phyloP scores from a whole-genome alignment of 1,139 yeast genomes.

The Barnettozyma hawaiiensis region DNA sequence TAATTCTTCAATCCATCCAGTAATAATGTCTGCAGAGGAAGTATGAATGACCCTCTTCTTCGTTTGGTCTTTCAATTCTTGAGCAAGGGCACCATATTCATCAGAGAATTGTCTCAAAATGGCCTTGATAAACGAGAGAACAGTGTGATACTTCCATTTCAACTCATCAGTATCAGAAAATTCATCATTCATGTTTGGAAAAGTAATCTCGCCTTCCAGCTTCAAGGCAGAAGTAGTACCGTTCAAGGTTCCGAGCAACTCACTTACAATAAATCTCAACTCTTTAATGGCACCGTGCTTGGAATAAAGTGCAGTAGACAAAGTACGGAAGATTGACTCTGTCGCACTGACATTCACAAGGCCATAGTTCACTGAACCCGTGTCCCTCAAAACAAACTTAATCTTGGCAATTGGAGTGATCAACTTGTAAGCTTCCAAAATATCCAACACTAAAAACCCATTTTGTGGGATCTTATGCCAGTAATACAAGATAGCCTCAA shows the following conservation, averaged over 20 bases:
- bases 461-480: constrained; percentile 85
- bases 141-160: constrained; percentile 34
- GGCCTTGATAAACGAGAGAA: constrained; percentile 33
- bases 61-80: constrained; percentile 23
- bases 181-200: constrained; percentile 26
- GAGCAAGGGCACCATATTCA: constrained; percentile 26
- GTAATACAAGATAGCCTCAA: constrained; percentile 63
- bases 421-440: constrained; percentile 48
- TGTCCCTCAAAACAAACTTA: constrained; percentile 37
- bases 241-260: constrained; percentile 2
- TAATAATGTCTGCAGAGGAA: constrained; percentile 26
- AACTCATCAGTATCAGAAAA: constrained; percentile 21
- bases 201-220: constrained; percentile 25
- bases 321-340: constrained; percentile 32
- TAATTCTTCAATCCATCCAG: constrained; percentile 32
- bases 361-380: constrained; percentile 26
- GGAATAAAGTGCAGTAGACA: constrained; percentile 24
- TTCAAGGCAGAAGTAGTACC: constrained; percentile 18
- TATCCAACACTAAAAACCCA: constrained; percentile 65
- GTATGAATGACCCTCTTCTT: constrained; percentile 27
- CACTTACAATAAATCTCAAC: constrained; percentile 33
- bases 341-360: constrained; percentile 33
- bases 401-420: constrained; percentile 40
- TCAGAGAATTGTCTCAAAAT: constrained; percentile 35
- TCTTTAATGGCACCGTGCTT: constrained; percentile 17